Evolutionary conservation across 1,139 yeast genomes (phyloP).

Genomic region (Blastobotrys arbuscula): DNA sequence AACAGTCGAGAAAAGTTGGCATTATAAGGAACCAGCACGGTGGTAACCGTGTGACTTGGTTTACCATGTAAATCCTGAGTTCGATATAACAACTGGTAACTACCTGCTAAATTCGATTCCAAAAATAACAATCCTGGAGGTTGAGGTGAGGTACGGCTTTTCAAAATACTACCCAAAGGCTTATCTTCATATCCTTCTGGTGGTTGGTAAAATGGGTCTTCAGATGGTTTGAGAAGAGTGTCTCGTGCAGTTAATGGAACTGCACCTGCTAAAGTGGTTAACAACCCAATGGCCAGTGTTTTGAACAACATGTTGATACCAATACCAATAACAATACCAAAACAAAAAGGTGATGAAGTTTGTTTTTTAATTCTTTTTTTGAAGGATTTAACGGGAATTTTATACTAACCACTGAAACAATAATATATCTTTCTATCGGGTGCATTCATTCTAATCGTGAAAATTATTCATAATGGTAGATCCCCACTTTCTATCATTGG

Average conservation of each 20-base stretch:
- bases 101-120: constrained; percentile 1
- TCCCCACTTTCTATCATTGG: too few relatives aligned
- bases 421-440: too few relatives aligned
- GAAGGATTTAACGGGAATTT: too few relatives aligned
- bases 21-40: constrained; percentile 25
- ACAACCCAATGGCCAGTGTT: too few relatives aligned
- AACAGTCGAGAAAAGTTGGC: constrained; percentile 19
- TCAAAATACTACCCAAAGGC: constrained; percentile 19
- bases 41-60: constrained; percentile 27
- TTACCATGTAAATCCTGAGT: constrained; percentile 26
- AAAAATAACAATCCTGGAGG: constrained; percentile 14
- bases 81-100: constrained; percentile 25
- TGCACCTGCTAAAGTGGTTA: constrained; percentile 1
- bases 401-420: too few relatives aligned
- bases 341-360: background rate
- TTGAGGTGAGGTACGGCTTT: constrained; percentile 15
- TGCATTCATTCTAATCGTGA: too few relatives aligned
- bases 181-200: constrained; percentile 20
- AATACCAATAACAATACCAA: too few relatives aligned
- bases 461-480: too few relatives aligned
- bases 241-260: constrained; percentile 1
- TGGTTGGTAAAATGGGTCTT: constrained; percentile 24
- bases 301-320: too few relatives aligned
- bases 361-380: too few relatives aligned
- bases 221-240: constrained; percentile 15